These are phyloP conservation scores for Curvularia verruculosa DNA, from an alignment of 2,329 filamentous ascomycete species.

Conservation along the genomic window DNA sequence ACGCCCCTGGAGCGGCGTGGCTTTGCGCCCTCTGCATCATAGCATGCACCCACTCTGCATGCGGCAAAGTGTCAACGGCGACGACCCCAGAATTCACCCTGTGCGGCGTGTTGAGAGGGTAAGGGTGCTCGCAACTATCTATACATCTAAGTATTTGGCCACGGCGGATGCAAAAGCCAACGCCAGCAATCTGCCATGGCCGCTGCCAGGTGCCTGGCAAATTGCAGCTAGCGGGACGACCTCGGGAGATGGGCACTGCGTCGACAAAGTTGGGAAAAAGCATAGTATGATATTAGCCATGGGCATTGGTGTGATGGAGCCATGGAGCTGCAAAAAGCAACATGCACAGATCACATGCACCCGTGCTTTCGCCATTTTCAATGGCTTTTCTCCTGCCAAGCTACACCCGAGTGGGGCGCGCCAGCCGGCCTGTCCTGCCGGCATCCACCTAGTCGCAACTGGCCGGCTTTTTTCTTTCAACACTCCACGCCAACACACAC, in stretches of 20 bases:
- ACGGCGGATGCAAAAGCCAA: neutral
- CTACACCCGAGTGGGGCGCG: constrained; percentile 14
- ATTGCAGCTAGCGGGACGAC: constrained; percentile 10
- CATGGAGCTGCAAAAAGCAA: constrained; percentile 10
- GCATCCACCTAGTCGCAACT: constrained; percentile 28
- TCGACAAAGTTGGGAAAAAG: constrained; percentile 1
- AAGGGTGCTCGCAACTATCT: neutral
- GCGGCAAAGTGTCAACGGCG: neutral
- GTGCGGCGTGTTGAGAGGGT: neutral
- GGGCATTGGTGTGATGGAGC: constrained; percentile 1
- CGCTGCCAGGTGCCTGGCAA: constrained; percentile 6
- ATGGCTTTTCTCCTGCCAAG: constrained; percentile 42
- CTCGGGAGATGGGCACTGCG: constrained; percentile 13
- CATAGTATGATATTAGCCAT: neutral
- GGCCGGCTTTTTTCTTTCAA: constrained; percentile 10
- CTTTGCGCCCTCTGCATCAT: constrained; percentile 8
- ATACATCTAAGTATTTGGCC: neutral
- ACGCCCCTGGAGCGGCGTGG: constrained; percentile 18
- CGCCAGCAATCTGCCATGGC: neutral
- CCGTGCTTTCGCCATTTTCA: constrained; percentile 14
- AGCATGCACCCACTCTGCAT: constrained; percentile 1
- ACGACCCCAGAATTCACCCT: neutral
- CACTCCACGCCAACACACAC: neutral
- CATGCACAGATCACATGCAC: constrained; percentile 14
- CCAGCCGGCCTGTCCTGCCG: constrained; percentile 22